phyloP scores from a whole-genome alignment of 495 filamentous ascomycete genomes.

The Aspergillus bridgeri region DNA sequence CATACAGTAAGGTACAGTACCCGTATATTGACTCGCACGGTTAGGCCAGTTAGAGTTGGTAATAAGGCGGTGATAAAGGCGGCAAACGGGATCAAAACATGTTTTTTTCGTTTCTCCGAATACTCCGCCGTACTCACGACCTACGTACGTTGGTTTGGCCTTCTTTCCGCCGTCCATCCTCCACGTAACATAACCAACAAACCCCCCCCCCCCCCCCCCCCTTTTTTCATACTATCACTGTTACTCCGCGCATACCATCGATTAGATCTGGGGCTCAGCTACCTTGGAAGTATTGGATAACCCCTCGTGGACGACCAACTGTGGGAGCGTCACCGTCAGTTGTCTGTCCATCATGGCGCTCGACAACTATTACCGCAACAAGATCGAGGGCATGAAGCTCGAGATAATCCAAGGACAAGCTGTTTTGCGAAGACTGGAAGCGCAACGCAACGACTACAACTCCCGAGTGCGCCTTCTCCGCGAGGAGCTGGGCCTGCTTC shows the following conservation, averaged over 20 bases:
- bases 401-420: conserved; percentile 99
- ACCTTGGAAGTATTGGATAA: neutral
- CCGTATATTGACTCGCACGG: too few relatives aligned
- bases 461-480: conserved; percentile 91
- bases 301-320: conserved; percentile 2
- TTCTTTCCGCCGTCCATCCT: too few relatives aligned
- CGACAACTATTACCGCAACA: conserved; percentile 98
- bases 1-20: too few relatives aligned
- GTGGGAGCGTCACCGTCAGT: conserved; percentile 26
- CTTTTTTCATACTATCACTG: neutral
- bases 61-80: too few relatives aligned
- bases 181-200: too few relatives aligned
- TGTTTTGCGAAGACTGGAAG: conserved; percentile 89
- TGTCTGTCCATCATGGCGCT: conserved; percentile 79
- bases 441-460: conserved; percentile 99
- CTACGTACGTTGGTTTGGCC: too few relatives aligned
- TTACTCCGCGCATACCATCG: neutral
- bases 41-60: too few relatives aligned
- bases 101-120: too few relatives aligned
- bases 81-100: too few relatives aligned
- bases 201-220: too few relatives aligned
- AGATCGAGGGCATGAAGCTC: conserved; percentile 99
- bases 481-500: conserved; percentile 92
- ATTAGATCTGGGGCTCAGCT: neutral
- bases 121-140: too few relatives aligned